Evolutionary conservation across 2,329 filamentous ascomycete species (phyloP).

Genomic region (Pestalotiopsis fici): DNA sequence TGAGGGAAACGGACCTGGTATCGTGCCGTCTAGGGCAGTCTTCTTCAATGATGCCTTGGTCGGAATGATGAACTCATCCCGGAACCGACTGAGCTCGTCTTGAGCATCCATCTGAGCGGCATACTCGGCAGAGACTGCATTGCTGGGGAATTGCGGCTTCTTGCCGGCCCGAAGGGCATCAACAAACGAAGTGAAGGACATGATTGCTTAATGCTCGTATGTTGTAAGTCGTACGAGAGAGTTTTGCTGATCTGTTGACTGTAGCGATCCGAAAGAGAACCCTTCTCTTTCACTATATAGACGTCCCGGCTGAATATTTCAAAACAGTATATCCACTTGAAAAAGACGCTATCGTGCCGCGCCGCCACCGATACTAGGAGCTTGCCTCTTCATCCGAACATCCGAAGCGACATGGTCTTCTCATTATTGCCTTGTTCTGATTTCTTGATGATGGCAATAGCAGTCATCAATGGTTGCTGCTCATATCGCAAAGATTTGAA

Average conservation of each 20-base stretch:
- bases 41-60: slow-evolving; percentile 71
- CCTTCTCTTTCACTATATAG: slow-evolving; percentile 3
- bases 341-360: slow-evolving; percentile 1
- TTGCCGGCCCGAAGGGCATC: slow-evolving; percentile 41
- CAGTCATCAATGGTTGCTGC: not conserved
- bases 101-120: slow-evolving; percentile 57
- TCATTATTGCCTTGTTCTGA: not conserved
- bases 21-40: slow-evolving; percentile 51
- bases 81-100: slow-evolving; percentile 61
- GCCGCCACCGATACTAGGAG: not conserved
- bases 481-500: not conserved
- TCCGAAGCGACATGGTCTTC: not conserved
- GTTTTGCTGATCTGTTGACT: not conserved
- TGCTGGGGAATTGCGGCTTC: slow-evolving; percentile 44
- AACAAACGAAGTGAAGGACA: slow-evolving; percentile 40
- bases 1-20: slow-evolving; percentile 35
- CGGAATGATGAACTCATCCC: slow-evolving; percentile 76
- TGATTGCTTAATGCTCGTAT: slow-evolving; percentile 58
- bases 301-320: not conserved
- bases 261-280: not conserved
- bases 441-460: not conserved
- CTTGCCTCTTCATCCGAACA: not conserved
- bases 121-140: slow-evolving; percentile 49
- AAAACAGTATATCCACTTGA: slow-evolving; percentile 1
- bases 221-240: not conserved